Evolutionary conservation across 345 rosid species (phyloP).

Genomic region (Citrus trifoliata): DNA sequence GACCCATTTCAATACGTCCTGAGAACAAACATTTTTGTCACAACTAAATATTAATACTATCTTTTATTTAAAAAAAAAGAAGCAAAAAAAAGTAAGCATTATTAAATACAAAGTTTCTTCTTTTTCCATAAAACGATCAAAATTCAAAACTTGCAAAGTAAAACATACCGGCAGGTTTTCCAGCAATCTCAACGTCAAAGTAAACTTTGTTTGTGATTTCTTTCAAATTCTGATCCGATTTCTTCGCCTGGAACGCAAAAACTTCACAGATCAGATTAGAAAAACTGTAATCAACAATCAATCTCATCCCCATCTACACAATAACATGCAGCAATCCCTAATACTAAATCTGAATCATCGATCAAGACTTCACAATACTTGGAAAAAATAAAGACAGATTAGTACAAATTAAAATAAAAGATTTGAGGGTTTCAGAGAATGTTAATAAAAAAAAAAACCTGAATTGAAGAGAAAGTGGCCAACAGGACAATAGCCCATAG

Average conservation of each 20-base stretch:
- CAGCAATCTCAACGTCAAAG: constrained; percentile 87
- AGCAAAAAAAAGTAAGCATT: not conserved
- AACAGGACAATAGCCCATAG: constrained; percentile 38
- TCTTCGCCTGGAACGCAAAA: constrained; percentile 57
- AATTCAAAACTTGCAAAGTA: not conserved
- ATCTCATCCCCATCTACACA: not conserved
- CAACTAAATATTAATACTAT: not conserved
- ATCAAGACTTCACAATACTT: not conserved
- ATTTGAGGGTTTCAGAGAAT: too few relatives aligned
- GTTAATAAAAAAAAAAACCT: constrained; percentile 26
- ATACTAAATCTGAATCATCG: not conserved
- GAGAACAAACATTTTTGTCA: not conserved
- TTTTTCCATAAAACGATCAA: not conserved
- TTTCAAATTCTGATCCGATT: constrained; percentile 51
- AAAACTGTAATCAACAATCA: not conserved
- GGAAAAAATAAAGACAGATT: not conserved
- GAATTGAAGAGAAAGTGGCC: constrained; percentile 40
- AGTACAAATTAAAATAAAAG: too few relatives aligned
- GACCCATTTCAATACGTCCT: constrained; percentile 90
- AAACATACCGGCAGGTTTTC: constrained; percentile 84
- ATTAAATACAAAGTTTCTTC: not conserved
- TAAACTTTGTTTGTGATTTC: constrained; percentile 85
- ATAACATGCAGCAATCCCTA: not conserved
- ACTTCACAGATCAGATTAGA: not conserved
- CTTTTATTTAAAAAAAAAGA: too few relatives aligned